Percentiles rank a stretch among this genome's conserved stretches.
Conservation (phyloP, 1,284 basidiomycete genomes). For the Ustilago vetiveriae region DNA sequence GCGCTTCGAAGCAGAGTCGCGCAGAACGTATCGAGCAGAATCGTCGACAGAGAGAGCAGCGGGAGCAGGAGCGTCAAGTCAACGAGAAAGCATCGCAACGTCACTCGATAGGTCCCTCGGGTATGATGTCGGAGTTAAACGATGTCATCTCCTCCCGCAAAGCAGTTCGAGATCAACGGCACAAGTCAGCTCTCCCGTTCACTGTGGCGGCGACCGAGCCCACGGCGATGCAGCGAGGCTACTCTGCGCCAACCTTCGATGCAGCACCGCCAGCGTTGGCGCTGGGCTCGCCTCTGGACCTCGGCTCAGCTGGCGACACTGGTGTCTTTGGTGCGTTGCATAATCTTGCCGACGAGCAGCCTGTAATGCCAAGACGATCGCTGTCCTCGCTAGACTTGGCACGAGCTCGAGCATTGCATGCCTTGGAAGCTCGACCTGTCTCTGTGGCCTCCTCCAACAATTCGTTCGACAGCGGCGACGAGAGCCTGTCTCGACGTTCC, state of each 20-base stretch:
- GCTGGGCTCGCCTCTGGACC: slow-evolving; percentile 39
- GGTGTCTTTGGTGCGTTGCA: slow-evolving; percentile 33
- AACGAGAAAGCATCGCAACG: slow-evolving; percentile 12
- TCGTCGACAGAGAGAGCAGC: slow-evolving; percentile 27
- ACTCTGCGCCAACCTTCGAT: background rate
- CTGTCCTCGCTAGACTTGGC: slow-evolving; percentile 39
- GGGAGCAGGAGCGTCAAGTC: slow-evolving; percentile 19
- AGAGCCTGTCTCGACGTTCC: slow-evolving; percentile 15
- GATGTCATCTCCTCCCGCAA: slow-evolving; percentile 47
- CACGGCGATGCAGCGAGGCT: background rate
- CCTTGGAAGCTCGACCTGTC: slow-evolving; percentile 17
- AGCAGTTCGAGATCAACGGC: slow-evolving; percentile 28
- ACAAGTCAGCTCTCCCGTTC: slow-evolving; percentile 8
- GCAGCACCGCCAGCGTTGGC: slow-evolving; percentile 12
- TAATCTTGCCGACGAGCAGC: slow-evolving; percentile 9
- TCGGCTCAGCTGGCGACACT: slow-evolving; percentile 21
- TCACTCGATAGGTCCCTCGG: slow-evolving; percentile 27
- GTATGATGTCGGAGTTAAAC: slow-evolving; percentile 54
- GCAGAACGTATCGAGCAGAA: slow-evolving; percentile 54
- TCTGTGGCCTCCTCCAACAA: slow-evolving; percentile 10
- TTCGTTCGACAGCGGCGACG: slow-evolving; percentile 25
- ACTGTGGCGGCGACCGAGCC: background rate
- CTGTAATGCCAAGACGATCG: slow-evolving; percentile 18
- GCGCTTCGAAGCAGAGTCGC: slow-evolving; percentile 31
- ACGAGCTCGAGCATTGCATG: slow-evolving; percentile 31